Evolutionary conservation across 2,329 filamentous ascomycete genomes (phyloP), one percentile per base, ranked within the genome.

Genomic region (Exophiala viscosa): DNA sequence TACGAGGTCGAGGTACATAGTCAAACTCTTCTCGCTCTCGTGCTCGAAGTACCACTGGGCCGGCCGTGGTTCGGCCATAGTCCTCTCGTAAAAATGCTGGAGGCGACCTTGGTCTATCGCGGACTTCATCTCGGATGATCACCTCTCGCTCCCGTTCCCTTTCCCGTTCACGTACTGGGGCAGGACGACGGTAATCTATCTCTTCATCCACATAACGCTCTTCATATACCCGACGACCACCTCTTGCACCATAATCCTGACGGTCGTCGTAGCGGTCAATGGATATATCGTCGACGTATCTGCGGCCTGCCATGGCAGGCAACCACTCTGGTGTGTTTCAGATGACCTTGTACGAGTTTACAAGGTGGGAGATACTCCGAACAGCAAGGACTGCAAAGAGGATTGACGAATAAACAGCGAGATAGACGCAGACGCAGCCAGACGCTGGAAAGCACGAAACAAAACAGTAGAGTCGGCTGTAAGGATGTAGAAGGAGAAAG

Each of bases 201-300:
- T 80, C 77, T 39, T 76, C 55, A 52, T 80, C 76, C 40, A 77
- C 66, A 45, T 78, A 76, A 28, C 77, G 74, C 58, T 76, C 76
- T 61, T 74, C 73, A 45, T 69, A 69, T 33, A 67, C 65, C 48
- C 65, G 62, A n/a, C 69, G 67, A 52, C 67, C 63, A 31, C 67
- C 64, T 42, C 68, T 62, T 49, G 69, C 67, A 56, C 76, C 75
- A 58, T 77, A 74, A 69, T 57, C 55, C 61, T 77, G 71, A 48
- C 73, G 71, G 62, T 77, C 73, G 46, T 76, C 73, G 61, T 76
- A 76, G 60, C 73, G 66, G 62, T 76, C 73, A 51, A 73, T 69
- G 32, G 71, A 55, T 11, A 61, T 52, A 23, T 62, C 60, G 33
- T 57, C 70, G 32, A 70, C 71, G 59, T 75, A 75, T 64, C 70